Evolutionary conservation across 2,329 filamentous ascomycete species (phyloP).

Genomic region (Dactylellina cionopaga): DNA sequence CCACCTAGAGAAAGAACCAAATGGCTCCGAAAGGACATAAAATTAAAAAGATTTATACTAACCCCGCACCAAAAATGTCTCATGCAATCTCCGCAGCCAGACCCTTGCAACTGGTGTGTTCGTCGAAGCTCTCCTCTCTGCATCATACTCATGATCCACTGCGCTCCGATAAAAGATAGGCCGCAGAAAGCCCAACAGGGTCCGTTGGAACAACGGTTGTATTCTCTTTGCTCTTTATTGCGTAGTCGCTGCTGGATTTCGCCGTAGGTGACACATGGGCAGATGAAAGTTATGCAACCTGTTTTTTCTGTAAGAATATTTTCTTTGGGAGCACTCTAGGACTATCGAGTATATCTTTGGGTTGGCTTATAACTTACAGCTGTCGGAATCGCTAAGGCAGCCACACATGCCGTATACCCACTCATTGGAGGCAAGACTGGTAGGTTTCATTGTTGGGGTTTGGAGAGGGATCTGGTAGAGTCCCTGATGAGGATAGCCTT

Average conservation of each 20-base stretch:
- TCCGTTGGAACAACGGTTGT: slow-evolving; percentile 41
- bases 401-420: slow-evolving; percentile 51
- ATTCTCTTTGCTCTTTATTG: not conserved
- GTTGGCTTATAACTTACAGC: slow-evolving; percentile 34
- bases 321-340: not conserved
- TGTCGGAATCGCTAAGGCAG: slow-evolving; percentile 50
- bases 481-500: not conserved
- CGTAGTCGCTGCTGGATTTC: slow-evolving; percentile 27
- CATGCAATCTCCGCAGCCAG: slow-evolving; percentile 65
- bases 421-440: not conserved
- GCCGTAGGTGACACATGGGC: slow-evolving; percentile 45
- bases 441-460: not conserved
- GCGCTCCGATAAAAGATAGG: slow-evolving; percentile 57
- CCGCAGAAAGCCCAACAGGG: slow-evolving; percentile 60
- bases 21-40: too few species aligned
- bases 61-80: slow-evolving; percentile 65
- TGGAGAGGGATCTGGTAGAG: slow-evolving; percentile 25
- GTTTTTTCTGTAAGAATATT: not conserved
- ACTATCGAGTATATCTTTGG: too few species aligned
- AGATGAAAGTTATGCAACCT: slow-evolving; percentile 32
- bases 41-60: not conserved
- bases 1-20: too few species aligned
- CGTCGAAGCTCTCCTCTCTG: slow-evolving; percentile 68
- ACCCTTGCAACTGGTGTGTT: slow-evolving; percentile 67
- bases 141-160: slow-evolving; percentile 64